These are phyloP conservation scores for Salvia miltiorrhiza DNA, from an alignment of 257 asterid genomes.

Conservation along the genomic window DNA sequence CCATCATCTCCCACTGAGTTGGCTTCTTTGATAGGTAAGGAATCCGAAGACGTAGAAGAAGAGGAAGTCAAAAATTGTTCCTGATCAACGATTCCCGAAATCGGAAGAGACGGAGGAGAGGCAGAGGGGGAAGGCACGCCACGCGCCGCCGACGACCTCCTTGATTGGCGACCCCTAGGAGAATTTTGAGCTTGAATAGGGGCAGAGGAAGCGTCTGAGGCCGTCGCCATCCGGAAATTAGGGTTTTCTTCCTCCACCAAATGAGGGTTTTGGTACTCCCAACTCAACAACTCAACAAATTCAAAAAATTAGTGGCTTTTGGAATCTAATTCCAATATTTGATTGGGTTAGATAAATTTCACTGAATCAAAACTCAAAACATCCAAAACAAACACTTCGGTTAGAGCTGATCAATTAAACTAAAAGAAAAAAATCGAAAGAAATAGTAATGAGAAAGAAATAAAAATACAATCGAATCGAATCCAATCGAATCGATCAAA, in stretches of 20 bases:
- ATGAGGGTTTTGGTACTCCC: conserved; percentile 8
- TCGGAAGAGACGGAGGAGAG: conserved; percentile 20
- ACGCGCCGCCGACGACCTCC: conserved; percentile 26
- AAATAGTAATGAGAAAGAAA: conserved; percentile 1
- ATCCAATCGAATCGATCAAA: conserved; percentile 24
- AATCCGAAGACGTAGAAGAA: conserved; percentile 28
- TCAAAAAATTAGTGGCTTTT: neutral
- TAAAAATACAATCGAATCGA: conserved; percentile 16
- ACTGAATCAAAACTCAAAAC: conserved; percentile 16
- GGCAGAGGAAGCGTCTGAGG: conserved; percentile 25
- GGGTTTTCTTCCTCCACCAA: conserved; percentile 13
- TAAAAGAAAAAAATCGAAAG: neutral
- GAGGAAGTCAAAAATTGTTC: conserved; percentile 26
- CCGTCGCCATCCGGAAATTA: conserved; percentile 35
- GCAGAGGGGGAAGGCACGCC: conserved; percentile 24
- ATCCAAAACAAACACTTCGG: conserved; percentile 1
- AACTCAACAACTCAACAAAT: conserved; percentile 3
- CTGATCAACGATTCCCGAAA: conserved; percentile 24
- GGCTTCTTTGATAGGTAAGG: conserved; percentile 28
- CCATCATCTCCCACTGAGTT: conserved; percentile 18
- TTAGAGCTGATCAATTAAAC: conserved; percentile 8
- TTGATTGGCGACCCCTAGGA: conserved; percentile 26
- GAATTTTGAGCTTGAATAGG: conserved; percentile 28
- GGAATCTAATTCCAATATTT: neutral
- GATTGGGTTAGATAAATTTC: conserved; percentile 7